A percentile compares a stretch with the other conserved stretches of the same genome.
Conservation (phyloP, 345 rosid genomes). For the Capsella bursapastoris region DNA sequence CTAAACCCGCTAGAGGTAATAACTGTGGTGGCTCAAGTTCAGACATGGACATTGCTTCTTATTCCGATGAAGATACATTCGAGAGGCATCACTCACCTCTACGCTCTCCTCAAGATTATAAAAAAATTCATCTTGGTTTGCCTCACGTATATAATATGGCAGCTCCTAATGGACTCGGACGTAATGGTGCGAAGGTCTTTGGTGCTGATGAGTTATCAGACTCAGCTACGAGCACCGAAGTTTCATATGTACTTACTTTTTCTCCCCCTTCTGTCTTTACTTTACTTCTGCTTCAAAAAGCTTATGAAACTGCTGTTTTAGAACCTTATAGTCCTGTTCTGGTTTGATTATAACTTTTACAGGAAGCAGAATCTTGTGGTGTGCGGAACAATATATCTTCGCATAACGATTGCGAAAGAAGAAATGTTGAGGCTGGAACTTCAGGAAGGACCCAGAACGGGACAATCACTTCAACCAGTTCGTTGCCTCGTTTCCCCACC, state of each 20-base stretch:
- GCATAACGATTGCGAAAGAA: constrained; percentile 56
- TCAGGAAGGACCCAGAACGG: constrained; percentile 56
- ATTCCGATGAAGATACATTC: constrained; percentile 64
- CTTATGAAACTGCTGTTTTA: constrained; percentile 27
- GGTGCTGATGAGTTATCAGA: constrained; percentile 58
- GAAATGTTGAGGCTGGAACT: constrained; percentile 42
- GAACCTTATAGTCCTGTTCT: neutral
- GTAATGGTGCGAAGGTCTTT: constrained; percentile 42
- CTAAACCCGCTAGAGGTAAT: constrained; percentile 44
- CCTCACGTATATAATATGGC: constrained; percentile 37
- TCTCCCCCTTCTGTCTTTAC: neutral
- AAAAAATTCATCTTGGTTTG: constrained; percentile 38
- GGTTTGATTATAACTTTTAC: constrained; percentile 36
- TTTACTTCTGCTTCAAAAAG: neutral
- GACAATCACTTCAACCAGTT: constrained; percentile 39
- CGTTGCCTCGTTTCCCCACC: constrained; percentile 67
- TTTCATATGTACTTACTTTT: constrained; percentile 43
- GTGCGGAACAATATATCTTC: constrained; percentile 46
- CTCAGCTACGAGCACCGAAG: constrained; percentile 69
- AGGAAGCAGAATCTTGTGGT: constrained; percentile 55
- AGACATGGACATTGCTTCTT: constrained; percentile 65
- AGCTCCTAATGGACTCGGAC: constrained; percentile 38
- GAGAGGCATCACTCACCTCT: constrained; percentile 51
- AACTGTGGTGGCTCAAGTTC: constrained; percentile 58
- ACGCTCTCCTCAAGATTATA: constrained; percentile 64